Conservation (phyloP, 2,329 filamentous ascomycete species). For the Cladorrhinum sp. region DNA sequence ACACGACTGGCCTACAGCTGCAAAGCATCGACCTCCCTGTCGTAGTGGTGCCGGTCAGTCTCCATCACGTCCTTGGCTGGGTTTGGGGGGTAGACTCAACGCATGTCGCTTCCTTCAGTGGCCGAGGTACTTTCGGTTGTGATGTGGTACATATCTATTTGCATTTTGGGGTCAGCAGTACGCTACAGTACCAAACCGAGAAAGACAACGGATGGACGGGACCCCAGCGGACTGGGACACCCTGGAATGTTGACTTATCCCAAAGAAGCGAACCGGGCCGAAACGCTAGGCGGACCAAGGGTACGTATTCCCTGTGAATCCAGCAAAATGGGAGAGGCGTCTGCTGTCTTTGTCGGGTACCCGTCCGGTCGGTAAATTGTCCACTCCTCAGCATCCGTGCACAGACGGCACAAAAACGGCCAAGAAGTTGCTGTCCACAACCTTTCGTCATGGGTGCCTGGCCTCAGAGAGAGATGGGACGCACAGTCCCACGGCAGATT, state of each 20-base stretch:
- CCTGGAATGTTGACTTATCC: background rate
- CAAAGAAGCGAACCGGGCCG: conserved; percentile 21
- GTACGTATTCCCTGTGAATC: conserved; percentile 19
- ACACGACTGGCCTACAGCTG: conserved; percentile 14
- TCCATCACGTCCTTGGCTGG: background rate
- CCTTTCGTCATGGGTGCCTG: conserved; percentile 8
- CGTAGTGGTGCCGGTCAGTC: background rate
- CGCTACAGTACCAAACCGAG: too few species aligned
- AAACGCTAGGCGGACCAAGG: conserved; percentile 17
- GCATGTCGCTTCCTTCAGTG: too few species aligned
- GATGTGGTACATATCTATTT: background rate
- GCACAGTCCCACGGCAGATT: conserved; percentile 5
- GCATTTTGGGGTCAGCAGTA: background rate
- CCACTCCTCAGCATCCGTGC: conserved; percentile 18
- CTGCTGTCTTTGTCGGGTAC: conserved; percentile 21
- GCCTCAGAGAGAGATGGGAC: conserved; percentile 9
- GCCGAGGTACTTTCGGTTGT: background rate
- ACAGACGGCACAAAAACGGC: conserved; percentile 19
- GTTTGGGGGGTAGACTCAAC: background rate
- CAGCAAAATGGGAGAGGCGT: conserved; percentile 20
- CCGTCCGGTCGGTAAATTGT: conserved; percentile 26
- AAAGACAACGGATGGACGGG: conserved; percentile 3
- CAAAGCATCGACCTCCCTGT: conserved; percentile 22
- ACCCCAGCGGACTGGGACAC: background rate
- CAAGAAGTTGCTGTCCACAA: background rate